phyloP scores from a whole-genome alignment of 495 filamentous ascomycete genomes.

The Lentithecium fluviatile region DNA sequence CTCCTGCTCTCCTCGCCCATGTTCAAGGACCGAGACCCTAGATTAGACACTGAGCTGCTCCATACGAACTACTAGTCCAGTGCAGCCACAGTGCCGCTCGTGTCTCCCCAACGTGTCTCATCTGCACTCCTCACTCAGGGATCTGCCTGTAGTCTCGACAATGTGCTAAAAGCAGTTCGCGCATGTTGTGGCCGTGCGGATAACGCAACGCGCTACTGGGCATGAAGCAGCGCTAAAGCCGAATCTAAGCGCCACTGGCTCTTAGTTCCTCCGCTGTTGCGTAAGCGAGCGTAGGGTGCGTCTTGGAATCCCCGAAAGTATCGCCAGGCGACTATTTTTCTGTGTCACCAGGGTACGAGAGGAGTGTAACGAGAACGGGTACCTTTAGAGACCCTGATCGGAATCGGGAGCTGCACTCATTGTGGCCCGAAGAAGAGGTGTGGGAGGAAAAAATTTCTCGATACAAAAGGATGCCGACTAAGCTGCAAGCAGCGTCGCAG shows the following conservation, averaged over 20 bases:
- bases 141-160: not conserved
- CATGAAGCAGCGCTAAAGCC: constrained; percentile 1
- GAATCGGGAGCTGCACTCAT: too few relatives aligned
- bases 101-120: not conserved
- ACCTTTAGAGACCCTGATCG: too few relatives aligned
- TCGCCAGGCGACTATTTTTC: too few relatives aligned
- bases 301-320: too few relatives aligned
- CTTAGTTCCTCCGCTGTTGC: not conserved
- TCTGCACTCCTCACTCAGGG: not conserved
- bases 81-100: not conserved
- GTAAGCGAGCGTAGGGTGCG: not conserved
- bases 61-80: too few relatives aligned
- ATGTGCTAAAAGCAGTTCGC: constrained; percentile 12
- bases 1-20: too few relatives aligned
- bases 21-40: too few relatives aligned
- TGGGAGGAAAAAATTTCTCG: not conserved
- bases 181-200: constrained; percentile 5
- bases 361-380: too few relatives aligned
- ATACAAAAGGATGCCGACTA: not conserved
- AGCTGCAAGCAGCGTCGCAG: not conserved
- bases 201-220: not conserved
- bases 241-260: constrained; percentile 24
- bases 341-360: not conserved
- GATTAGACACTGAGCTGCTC: too few relatives aligned
- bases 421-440: too few relatives aligned